Evolutionary conservation across 2,329 filamentous ascomycete species (phyloP).

Genomic region (Basipetospora chlamydospora): DNA sequence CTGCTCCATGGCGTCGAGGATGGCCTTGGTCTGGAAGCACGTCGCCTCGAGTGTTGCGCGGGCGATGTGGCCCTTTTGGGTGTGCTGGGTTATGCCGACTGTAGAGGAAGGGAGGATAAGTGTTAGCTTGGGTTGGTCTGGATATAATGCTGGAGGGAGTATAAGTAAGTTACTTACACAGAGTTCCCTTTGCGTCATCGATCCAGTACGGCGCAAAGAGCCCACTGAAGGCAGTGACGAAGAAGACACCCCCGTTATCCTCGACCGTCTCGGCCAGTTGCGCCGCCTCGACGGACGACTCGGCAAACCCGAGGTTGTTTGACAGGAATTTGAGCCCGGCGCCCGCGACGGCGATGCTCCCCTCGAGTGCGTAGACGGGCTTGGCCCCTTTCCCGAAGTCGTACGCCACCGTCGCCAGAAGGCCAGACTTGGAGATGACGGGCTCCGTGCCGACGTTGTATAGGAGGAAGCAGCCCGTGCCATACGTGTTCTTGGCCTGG

Average conservation of each 20-base stretch:
- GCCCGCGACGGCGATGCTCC: constrained; percentile 69
- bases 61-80: constrained; percentile 72
- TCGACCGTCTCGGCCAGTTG: constrained; percentile 35
- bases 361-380: constrained; percentile 70
- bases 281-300: constrained; percentile 32
- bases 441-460: constrained; percentile 80
- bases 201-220: constrained; percentile 93
- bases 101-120: constrained; percentile 6
- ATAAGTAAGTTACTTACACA: constrained; percentile 42
- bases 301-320: constrained; percentile 48
- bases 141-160: background rate
- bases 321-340: constrained; percentile 63
- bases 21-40: constrained; percentile 85
- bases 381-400: constrained; percentile 49
- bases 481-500: constrained; percentile 81
- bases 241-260: constrained; percentile 71
- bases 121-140: constrained; percentile 2
- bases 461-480: constrained; percentile 76
- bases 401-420: constrained; percentile 78
- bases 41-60: constrained; percentile 82
- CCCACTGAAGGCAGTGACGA: constrained; percentile 84
- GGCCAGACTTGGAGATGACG: constrained; percentile 69
- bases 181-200: constrained; percentile 77
- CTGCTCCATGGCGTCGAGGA: constrained; percentile 80
- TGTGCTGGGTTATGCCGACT: constrained; percentile 77